These are phyloP conservation scores for Ammopiptanthus mongolicus DNA, from an alignment of 306 rosid species.

Conservation along the genomic window DNA sequence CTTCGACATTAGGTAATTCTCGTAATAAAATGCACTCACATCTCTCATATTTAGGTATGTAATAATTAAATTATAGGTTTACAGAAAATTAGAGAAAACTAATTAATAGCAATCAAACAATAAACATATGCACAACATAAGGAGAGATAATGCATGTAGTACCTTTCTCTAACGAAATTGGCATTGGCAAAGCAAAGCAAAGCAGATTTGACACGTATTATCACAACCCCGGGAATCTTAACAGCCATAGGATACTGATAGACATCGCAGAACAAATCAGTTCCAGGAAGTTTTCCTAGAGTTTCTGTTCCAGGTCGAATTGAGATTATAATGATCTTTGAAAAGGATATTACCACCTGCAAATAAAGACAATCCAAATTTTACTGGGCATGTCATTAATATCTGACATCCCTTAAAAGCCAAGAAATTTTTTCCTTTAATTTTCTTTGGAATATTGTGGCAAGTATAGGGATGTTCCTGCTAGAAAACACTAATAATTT, in stretches of 20 bases:
- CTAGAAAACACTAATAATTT: no score
- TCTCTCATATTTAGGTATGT: no score
- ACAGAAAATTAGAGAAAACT: no score
- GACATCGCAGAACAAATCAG: conserved; percentile 52
- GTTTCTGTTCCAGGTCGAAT: conserved; percentile 69
- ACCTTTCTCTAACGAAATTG: conserved; percentile 68
- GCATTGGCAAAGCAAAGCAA: conserved; percentile 90
- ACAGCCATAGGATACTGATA: conserved; percentile 79
- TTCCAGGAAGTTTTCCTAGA: conserved; percentile 76
- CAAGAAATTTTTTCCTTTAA: not conserved
- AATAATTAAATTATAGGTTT: no score
- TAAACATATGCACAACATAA: no score
- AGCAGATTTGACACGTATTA: conserved; percentile 62
- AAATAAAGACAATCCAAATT: not conserved
- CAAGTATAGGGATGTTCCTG: not conserved
- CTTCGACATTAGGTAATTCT: not conserved
- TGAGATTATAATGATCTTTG: conserved; percentile 58
- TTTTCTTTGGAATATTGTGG: not conserved
- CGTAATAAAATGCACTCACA: no score
- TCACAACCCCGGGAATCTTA: conserved; percentile 53
- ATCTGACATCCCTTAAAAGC: not conserved
- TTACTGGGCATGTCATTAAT: not conserved
- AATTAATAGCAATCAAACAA: no score
- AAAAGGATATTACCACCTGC: conserved; percentile 77
- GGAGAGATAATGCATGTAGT: not conserved